Conservation (phyloP, 768 basidiomycete genomes). For the Lactifluus hygrophoroides region DNA sequence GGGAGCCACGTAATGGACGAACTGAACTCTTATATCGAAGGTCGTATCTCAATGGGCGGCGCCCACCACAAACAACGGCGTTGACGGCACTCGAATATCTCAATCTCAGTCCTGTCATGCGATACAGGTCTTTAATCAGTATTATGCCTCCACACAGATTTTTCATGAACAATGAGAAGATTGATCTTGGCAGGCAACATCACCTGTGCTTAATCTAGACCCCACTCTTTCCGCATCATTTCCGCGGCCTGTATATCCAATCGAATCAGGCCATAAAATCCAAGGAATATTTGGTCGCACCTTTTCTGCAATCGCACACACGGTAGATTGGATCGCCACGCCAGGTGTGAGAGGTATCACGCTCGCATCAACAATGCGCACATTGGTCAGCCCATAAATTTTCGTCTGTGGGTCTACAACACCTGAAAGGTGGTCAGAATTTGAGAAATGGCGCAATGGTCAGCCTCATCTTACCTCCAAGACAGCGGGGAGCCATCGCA, state of each 20-base stretch:
- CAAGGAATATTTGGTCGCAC: background rate
- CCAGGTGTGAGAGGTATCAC: constrained; percentile 20
- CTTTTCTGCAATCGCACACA: constrained; percentile 19
- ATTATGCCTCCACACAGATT: background rate
- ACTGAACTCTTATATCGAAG: background rate
- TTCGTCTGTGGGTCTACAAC: constrained; percentile 15
- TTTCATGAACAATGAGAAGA: no score
- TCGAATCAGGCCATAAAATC: background rate
- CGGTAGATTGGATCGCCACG: constrained; percentile 15
- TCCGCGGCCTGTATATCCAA: constrained; percentile 8
- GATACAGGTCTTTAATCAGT: background rate
- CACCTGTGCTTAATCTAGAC: constrained; percentile 1
- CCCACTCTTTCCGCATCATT: constrained; percentile 13
- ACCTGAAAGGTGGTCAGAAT: constrained; percentile 4
- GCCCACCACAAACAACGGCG: background rate
- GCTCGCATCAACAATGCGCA: constrained; percentile 17
- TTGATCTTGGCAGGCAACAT: background rate
- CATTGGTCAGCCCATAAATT: constrained; percentile 16
- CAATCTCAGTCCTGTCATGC: no score
- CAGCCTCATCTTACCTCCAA: constrained; percentile 4
- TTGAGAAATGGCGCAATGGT: background rate
- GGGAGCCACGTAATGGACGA: background rate
- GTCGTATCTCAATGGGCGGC: background rate
- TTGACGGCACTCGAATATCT: no score
- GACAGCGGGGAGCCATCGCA: constrained; percentile 17